Percentiles rank a stretch among this genome's conserved stretches.
phyloP scores from a whole-genome alignment of 441 rosid genomes.

The Manihot esculenta region DNA sequence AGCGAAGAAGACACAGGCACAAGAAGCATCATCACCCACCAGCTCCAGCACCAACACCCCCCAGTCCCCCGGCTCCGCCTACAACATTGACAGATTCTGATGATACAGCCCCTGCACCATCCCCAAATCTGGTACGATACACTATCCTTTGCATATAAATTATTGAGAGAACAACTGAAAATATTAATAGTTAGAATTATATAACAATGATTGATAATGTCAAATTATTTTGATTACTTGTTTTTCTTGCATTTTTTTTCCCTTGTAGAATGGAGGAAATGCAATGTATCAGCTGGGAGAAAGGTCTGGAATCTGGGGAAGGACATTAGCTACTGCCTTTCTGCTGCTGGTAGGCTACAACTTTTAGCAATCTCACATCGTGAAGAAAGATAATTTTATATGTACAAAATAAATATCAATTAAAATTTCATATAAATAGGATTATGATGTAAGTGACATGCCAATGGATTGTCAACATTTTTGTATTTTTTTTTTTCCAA shows the following conservation, averaged over 20 bases:
- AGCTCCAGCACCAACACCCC: slow-evolving; percentile 67
- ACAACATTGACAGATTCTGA: slow-evolving; percentile 48
- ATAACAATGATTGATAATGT: neutral
- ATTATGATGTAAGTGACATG: slow-evolving; percentile 25
- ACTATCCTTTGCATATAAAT: neutral
- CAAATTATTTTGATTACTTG: slow-evolving; percentile 8
- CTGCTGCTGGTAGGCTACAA: slow-evolving; percentile 44
- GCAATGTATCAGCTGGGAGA: slow-evolving; percentile 40
- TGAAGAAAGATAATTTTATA: slow-evolving; percentile 27
- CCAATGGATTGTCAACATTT: slow-evolving; percentile 21
- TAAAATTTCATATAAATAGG: slow-evolving; percentile 23
- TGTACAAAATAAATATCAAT: slow-evolving; percentile 27
- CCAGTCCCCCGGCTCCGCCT: slow-evolving; percentile 92
- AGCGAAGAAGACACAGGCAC: slow-evolving; percentile 63
- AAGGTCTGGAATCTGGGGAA: slow-evolving; percentile 45
- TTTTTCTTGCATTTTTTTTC: slow-evolving; percentile 15
- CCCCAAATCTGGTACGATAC: slow-evolving; percentile 62
- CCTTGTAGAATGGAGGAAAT: slow-evolving; percentile 64
- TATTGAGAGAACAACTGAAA: neutral
- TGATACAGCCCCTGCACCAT: slow-evolving; percentile 79
- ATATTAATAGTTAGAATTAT: slow-evolving; percentile 3
- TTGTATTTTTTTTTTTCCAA: slow-evolving; percentile 29
- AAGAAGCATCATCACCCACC: slow-evolving; percentile 78
- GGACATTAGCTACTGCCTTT: slow-evolving; percentile 46
- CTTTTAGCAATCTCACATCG: slow-evolving; percentile 30